phyloP scores from a whole-genome alignment of 2,329 filamentous ascomycete species.

The Aspergillus uvarum region DNA sequence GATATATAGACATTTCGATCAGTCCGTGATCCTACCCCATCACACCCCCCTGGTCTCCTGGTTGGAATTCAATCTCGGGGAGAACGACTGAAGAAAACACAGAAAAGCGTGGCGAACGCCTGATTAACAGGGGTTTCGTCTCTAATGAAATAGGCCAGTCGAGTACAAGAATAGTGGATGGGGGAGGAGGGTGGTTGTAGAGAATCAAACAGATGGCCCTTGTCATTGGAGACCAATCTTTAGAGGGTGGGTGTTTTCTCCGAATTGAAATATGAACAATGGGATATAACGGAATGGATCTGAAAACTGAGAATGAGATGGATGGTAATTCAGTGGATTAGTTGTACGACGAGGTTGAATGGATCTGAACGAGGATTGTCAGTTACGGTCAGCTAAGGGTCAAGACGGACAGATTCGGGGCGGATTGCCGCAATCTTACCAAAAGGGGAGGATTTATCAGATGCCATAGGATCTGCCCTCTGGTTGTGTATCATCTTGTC shows the following conservation, averaged over 20 bases:
- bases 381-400: background rate
- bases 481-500: background rate
- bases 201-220: background rate
- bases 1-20: background rate
- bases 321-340: background rate
- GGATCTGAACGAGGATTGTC: background rate
- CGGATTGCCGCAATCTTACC: too few species aligned
- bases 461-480: background rate
- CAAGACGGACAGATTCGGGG: too few species aligned
- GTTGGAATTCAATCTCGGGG: background rate
- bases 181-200: background rate
- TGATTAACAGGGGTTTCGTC: background rate
- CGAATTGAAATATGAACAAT: too few species aligned
- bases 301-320: background rate
- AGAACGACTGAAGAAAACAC: background rate
- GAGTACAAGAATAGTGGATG: background rate
- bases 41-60: background rate
- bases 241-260: too few species aligned
- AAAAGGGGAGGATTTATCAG: background rate
- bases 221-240: background rate
- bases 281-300: background rate
- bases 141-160: background rate
- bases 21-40: too few species aligned
- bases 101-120: background rate
- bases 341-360: background rate